Conservation (phyloP, 257 asterid genomes). For the Fraxinus quadrangulata region DNA sequence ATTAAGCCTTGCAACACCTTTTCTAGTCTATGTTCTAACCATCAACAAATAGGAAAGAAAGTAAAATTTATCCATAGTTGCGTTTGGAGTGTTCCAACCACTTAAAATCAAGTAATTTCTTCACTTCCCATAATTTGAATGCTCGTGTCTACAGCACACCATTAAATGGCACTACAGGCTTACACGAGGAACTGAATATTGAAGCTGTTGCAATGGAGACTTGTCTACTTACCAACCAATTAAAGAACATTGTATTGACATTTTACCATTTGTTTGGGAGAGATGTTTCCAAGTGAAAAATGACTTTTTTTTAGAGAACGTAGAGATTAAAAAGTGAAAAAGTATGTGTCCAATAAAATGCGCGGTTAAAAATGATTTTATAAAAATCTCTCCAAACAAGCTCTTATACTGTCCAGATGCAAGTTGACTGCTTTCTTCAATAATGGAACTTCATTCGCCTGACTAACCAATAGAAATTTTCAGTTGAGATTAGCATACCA, state of each 20-base stretch:
- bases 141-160: not conserved
- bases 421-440: conserved; percentile 2
- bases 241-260: not conserved
- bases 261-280: no score
- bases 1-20: not conserved
- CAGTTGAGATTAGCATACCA: conserved; percentile 29
- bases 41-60: not conserved
- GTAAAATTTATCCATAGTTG: not conserved
- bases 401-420: not conserved
- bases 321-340: no score
- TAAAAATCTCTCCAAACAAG: no score
- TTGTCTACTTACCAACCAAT: conserved; percentile 3
- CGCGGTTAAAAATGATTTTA: no score
- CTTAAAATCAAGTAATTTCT: not conserved
- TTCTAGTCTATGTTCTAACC: not conserved
- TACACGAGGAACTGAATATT: not conserved
- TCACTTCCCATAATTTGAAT: not conserved
- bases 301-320: no score
- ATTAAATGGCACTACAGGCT: not conserved
- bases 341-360: no score
- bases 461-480: not conserved
- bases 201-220: not conserved
- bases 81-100: not conserved
- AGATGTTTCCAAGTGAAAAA: no score
- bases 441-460: not conserved